These are phyloP conservation scores for Colletotrichum orbiculare DNA, from an alignment of 2,329 filamentous ascomycete genomes.

Conservation along the genomic window DNA sequence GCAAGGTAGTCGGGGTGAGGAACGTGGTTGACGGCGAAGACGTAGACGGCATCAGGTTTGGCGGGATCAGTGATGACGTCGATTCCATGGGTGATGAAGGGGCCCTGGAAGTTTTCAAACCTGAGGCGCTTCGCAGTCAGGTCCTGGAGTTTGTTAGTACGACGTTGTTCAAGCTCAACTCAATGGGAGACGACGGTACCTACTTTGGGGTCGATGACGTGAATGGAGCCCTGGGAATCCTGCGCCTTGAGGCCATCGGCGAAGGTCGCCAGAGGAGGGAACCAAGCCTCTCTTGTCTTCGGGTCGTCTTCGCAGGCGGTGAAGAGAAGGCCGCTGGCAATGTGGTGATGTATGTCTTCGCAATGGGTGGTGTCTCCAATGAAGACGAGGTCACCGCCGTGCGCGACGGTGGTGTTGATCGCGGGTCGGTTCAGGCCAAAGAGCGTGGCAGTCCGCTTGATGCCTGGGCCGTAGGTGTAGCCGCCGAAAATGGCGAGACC, in stretches of 20 bases:
- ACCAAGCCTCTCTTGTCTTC: slow-evolving; percentile 59
- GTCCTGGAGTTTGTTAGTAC: slow-evolving; percentile 41
- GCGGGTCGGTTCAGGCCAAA: slow-evolving; percentile 44
- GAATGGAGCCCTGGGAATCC: slow-evolving; percentile 55
- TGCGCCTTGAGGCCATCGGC: slow-evolving; percentile 49
- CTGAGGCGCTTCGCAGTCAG: slow-evolving; percentile 48
- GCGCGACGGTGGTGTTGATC: slow-evolving; percentile 37
- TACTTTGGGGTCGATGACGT: slow-evolving; percentile 66
- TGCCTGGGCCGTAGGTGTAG: slow-evolving; percentile 16
- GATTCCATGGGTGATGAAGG: slow-evolving; percentile 70
- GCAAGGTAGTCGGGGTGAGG: slow-evolving; percentile 53
- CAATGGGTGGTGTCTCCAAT: slow-evolving; percentile 66
- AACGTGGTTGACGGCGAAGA: slow-evolving; percentile 70
- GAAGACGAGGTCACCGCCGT: slow-evolving; percentile 46
- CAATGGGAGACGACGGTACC: too few species aligned
- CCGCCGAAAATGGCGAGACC: slow-evolving; percentile 26
- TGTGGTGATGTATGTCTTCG: slow-evolving; percentile 70
- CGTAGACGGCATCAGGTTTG: slow-evolving; percentile 59
- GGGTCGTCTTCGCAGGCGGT: slow-evolving; percentile 64
- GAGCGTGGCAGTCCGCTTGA: slow-evolving; percentile 28
- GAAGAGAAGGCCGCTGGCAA: slow-evolving; percentile 60
- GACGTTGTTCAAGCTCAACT: slow-evolving; percentile 33
- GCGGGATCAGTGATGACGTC: slow-evolving; percentile 65
- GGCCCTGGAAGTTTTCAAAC: slow-evolving; percentile 61
- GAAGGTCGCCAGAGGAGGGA: slow-evolving; percentile 58